These are phyloP conservation scores for Coniella lustricola DNA, from an alignment of 2,329 filamentous ascomycete genomes.

Conservation along the genomic window DNA sequence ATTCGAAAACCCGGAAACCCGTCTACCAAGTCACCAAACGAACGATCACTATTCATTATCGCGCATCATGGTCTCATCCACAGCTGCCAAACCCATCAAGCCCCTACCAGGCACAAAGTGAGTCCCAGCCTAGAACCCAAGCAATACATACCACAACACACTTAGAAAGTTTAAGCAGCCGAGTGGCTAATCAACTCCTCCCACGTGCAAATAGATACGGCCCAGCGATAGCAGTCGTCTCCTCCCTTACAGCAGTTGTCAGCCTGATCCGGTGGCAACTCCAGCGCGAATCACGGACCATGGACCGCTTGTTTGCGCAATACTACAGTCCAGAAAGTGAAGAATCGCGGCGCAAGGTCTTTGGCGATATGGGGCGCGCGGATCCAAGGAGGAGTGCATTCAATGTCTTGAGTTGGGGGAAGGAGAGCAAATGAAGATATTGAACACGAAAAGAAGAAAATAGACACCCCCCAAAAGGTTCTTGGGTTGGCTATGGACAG, in stretches of 20 bases:
- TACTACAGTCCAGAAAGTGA: conserved; percentile 33
- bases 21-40: too few species aligned
- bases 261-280: conserved; percentile 29
- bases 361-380: conserved; percentile 20
- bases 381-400: conserved; percentile 12
- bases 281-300: conserved; percentile 25
- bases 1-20: too few species aligned
- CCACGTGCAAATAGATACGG: conserved; percentile 2
- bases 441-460: background rate
- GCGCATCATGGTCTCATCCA: background rate
- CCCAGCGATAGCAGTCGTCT: conserved; percentile 4
- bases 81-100: conserved; percentile 4
- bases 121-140: background rate
- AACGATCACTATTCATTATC: background rate
- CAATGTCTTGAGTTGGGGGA: conserved; percentile 11
- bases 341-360: conserved; percentile 25
- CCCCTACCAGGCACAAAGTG: conserved; percentile 8
- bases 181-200: too few species aligned
- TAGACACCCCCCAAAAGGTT: too few species aligned
- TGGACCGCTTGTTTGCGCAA: conserved; percentile 32
- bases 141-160: background rate
- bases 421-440: background rate
- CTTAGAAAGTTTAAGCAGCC: too few species aligned
- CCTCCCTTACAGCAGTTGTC: conserved; percentile 21
- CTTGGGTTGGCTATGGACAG: background rate